These are phyloP conservation scores for Breynia disticha DNA, from an alignment of 441 rosid species.

Conservation along the genomic window DNA sequence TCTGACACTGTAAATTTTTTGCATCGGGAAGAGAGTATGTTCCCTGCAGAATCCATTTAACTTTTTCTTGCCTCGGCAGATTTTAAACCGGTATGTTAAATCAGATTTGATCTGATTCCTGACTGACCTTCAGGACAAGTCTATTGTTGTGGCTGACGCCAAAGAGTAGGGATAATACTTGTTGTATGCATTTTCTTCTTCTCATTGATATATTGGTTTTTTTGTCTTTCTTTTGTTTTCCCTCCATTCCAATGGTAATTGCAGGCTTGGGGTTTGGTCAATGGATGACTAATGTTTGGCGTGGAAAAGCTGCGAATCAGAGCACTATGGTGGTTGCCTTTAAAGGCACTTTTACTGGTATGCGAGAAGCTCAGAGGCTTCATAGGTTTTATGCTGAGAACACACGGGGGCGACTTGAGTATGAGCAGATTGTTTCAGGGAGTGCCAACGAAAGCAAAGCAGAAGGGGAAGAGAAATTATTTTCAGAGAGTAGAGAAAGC, in stretches of 20 bases:
- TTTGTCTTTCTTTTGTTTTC: conserved; percentile 2
- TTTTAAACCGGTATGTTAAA: too few relatives aligned
- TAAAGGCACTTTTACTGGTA: conserved; percentile 38
- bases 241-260: conserved; percentile 9
- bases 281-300: conserved; percentile 31
- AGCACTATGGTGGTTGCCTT: conserved; percentile 43
- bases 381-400: conserved; percentile 28
- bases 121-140: conserved; percentile 4
- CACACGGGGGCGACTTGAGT: conserved; percentile 33
- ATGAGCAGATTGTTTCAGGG: conserved; percentile 13
- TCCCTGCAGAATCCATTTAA: too few relatives aligned
- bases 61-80: too few relatives aligned
- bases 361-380: conserved; percentile 42
- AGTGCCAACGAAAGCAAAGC: conserved; percentile 9
- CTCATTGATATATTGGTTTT: conserved; percentile 2
- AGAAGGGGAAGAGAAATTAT: conserved; percentile 7
- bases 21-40: too few relatives aligned
- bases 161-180: conserved; percentile 2
- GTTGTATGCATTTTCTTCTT: neutral
- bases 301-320: conserved; percentile 47
- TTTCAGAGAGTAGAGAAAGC: conserved; percentile 22
- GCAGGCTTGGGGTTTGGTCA: conserved; percentile 39
- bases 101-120: neutral
- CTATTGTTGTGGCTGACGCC: conserved; percentile 8
- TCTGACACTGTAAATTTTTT: too few relatives aligned